Conservation (phyloP, 352 stramenopile genomes). For the Halophytophthora batemanensis region DNA sequence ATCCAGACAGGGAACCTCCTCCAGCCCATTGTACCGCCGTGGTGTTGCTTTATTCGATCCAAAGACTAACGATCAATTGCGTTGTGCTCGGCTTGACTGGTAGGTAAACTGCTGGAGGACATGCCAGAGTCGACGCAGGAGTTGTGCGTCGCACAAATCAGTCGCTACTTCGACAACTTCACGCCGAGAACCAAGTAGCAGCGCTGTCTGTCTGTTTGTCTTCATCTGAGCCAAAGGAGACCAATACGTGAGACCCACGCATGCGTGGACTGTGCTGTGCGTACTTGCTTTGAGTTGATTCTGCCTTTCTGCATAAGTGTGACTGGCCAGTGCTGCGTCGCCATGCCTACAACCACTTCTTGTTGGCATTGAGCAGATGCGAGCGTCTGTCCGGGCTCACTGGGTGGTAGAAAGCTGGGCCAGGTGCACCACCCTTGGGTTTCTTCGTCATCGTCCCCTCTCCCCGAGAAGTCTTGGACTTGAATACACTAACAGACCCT, state of each 20-base stretch:
- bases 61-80: constrained; percentile 1
- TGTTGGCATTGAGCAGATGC: constrained; percentile 73
- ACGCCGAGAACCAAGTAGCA: constrained; percentile 32
- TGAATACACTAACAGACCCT: constrained; percentile 31
- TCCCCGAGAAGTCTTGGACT: constrained; percentile 35
- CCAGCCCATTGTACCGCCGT: background rate
- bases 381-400: constrained; percentile 50
- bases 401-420: constrained; percentile 68
- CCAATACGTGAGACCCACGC: no score
- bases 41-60: constrained; percentile 2
- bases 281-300: no score
- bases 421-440: constrained; percentile 29
- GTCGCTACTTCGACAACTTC: constrained; percentile 86
- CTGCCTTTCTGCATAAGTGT: no score
- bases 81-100: background rate
- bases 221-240: no score
- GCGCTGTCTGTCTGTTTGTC: no score
- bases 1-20: background rate
- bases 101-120: constrained; percentile 69
- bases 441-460: constrained; percentile 11
- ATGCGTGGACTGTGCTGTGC: no score
- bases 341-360: constrained; percentile 65
- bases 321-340: no score
- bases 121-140: constrained; percentile 83
- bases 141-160: constrained; percentile 65